Conservation (phyloP, 352 stramenopile species). For the Thalassiosira mediterranea region DNA sequence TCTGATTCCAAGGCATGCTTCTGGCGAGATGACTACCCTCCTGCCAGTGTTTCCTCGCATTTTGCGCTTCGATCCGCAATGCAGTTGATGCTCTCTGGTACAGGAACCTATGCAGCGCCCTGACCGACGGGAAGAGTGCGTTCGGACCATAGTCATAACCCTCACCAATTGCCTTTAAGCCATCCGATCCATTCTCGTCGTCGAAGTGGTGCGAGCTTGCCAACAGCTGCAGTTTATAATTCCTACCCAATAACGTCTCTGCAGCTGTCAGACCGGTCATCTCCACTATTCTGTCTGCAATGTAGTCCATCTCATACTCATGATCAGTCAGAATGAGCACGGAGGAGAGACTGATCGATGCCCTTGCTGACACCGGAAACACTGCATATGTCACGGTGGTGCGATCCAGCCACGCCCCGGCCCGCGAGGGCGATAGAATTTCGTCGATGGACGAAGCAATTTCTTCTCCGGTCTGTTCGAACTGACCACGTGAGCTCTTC, state of each 20-base stretch:
- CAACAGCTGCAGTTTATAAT: constrained; percentile 67
- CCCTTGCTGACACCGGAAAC: constrained; percentile 30
- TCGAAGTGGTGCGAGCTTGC: constrained; percentile 45
- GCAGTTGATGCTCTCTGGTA: constrained; percentile 4
- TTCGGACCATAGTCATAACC: constrained; percentile 50
- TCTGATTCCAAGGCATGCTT: not conserved
- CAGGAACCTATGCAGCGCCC: constrained; percentile 37
- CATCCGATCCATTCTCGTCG: constrained; percentile 13
- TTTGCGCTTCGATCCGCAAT: constrained; percentile 20
- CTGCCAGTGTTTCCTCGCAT: constrained; percentile 12
- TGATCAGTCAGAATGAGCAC: constrained; percentile 11
- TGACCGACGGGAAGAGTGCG: constrained; percentile 38
- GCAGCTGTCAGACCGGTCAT: constrained; percentile 35
- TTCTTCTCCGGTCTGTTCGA: constrained; percentile 8
- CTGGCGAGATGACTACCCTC: not conserved
- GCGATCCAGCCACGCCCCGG: constrained; percentile 16
- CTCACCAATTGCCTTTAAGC: not conserved
- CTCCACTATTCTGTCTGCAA: constrained; percentile 3
- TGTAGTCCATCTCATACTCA: constrained; percentile 20
- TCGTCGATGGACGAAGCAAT: constrained; percentile 15
- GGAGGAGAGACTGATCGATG: constrained; percentile 9
- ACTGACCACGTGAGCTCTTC: not conserved
- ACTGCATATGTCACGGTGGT: constrained; percentile 66
- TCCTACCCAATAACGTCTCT: constrained; percentile 38
- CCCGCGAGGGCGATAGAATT: constrained; percentile 14